A percentile compares a stretch with the other conserved stretches of the same genome.
Evolutionary conservation across 352 stramenopile genomes (phyloP).

Genomic region (Phytophthora macrochlamydospora): DNA sequence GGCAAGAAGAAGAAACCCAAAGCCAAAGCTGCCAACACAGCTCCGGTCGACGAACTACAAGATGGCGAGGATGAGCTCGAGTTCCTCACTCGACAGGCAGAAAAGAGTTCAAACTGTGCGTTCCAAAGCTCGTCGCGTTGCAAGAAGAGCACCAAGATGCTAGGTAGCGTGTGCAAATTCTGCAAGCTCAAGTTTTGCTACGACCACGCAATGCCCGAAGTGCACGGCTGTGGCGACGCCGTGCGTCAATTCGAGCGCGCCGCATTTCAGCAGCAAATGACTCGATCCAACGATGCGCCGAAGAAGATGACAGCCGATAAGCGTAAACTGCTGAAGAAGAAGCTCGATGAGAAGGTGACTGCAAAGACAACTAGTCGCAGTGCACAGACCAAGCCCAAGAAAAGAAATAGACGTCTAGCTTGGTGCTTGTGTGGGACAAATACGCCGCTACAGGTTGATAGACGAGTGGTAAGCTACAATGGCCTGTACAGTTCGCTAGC

Average conservation of each 20-base stretch:
- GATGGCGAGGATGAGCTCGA: slow-evolving; percentile 74
- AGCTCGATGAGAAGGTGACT: slow-evolving; percentile 65
- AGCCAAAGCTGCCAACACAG: slow-evolving; percentile 24
- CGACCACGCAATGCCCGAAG: slow-evolving; percentile 70
- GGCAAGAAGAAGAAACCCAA: slow-evolving; percentile 54
- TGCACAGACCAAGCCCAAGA: slow-evolving; percentile 58
- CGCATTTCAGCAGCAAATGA: slow-evolving; percentile 53
- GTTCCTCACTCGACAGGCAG: slow-evolving; percentile 70
- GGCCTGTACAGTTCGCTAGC: slow-evolving; percentile 32
- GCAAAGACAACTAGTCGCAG: slow-evolving; percentile 55
- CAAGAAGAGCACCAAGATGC: slow-evolving; percentile 61
- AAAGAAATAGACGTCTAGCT: slow-evolving; percentile 41
- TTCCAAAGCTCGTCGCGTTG: slow-evolving; percentile 54
- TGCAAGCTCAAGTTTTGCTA: slow-evolving; percentile 91
- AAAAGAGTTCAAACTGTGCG: slow-evolving; percentile 54
- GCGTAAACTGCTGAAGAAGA: slow-evolving; percentile 74
- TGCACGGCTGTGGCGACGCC: slow-evolving; percentile 78
- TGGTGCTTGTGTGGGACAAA: no score
- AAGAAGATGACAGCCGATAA: slow-evolving; percentile 57
- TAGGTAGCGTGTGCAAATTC: slow-evolving; percentile 78
- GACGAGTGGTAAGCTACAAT: slow-evolving; percentile 9
- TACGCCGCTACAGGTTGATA: background rate
- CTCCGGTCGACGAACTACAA: slow-evolving; percentile 31
- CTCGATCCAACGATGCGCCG: slow-evolving; percentile 11
- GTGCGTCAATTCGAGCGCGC: slow-evolving; percentile 63